phyloP scores from a whole-genome alignment of 2,329 filamentous ascomycete species.

The Paramyrothecium roridum region DNA sequence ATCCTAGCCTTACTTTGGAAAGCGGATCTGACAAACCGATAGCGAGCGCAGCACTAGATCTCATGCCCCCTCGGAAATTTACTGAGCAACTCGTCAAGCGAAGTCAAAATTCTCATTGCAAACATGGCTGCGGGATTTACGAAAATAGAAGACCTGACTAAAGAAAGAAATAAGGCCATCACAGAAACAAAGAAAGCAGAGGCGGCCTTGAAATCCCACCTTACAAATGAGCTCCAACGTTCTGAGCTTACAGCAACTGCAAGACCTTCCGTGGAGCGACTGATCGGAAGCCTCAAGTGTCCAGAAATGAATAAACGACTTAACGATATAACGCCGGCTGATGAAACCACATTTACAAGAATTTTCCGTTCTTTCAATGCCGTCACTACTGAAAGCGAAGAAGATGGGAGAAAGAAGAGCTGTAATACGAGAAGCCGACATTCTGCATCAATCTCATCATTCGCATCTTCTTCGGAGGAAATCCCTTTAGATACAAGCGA shows the following conservation, averaged over 20 bases:
- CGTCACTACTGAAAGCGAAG: too few species aligned
- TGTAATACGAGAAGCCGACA: too few species aligned
- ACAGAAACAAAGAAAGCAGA: background rate
- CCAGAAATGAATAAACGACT: background rate
- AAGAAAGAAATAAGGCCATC: background rate
- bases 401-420: too few species aligned
- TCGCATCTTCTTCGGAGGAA: too few species aligned
- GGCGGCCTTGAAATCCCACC: background rate
- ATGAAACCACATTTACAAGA: background rate
- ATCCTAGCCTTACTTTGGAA: background rate
- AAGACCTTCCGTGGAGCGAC: background rate
- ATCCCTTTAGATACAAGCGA: too few species aligned
- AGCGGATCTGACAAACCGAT: background rate
- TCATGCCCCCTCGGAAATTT: background rate
- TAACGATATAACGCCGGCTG: background rate
- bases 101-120: background rate
- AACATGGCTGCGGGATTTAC: background rate
- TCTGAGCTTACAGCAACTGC: background rate
- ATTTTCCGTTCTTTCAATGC: background rate
- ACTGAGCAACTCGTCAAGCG: background rate
- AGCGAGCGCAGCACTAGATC: slow-evolving; percentile 2
- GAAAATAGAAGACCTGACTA: background rate
- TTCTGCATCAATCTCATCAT: too few species aligned
- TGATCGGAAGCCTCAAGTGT: background rate
- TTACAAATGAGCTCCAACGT: background rate